phyloP scores from a whole-genome alignment of 1,139 yeast genomes.

The Maudiozyma humilis region DNA sequence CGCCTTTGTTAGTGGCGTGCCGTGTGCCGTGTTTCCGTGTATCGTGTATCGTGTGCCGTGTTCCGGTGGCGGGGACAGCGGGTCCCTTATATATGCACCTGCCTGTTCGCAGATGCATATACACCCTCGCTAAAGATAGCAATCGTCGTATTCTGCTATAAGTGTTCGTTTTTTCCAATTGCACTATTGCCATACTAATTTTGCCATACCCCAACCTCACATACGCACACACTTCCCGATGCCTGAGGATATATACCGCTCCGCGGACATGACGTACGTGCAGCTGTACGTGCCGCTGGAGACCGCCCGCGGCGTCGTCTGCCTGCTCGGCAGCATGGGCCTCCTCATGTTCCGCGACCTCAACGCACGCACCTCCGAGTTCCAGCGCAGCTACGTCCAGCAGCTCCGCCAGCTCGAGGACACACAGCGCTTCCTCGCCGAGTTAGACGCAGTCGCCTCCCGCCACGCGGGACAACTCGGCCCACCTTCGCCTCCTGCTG shows the following conservation, averaged over 20 bases:
- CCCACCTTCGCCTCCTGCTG: neutral
- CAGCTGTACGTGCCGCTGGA: slow-evolving; percentile 69
- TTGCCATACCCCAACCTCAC: too few relatives aligned
- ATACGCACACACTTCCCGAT: too few relatives aligned
- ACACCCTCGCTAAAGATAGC: neutral
- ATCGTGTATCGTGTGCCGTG: too few relatives aligned
- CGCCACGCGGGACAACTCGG: slow-evolving; percentile 24
- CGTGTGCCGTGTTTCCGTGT: too few relatives aligned
- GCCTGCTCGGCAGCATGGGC: slow-evolving; percentile 56
- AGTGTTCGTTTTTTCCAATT: too few relatives aligned
- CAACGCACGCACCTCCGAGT: slow-evolving; percentile 57
- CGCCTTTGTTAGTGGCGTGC: neutral
- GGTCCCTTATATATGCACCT: too few relatives aligned
- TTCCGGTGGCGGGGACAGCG: too few relatives aligned
- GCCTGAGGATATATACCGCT: slow-evolving; percentile 31
- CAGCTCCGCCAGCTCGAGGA: slow-evolving; percentile 63
- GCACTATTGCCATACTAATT: too few relatives aligned
- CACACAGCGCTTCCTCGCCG: slow-evolving; percentile 55
- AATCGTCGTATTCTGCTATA: neutral
- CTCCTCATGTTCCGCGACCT: slow-evolving; percentile 62
- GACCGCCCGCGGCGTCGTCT: slow-evolving; percentile 55
- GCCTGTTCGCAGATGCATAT: neutral
- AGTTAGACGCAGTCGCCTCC: slow-evolving; percentile 40
- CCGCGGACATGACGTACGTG: slow-evolving; percentile 75
- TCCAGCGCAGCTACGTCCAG: slow-evolving; percentile 64